Conservation (phyloP, 225 moss, liverwort and hornwort genomes). For the Physcomitrium patens region DNA sequence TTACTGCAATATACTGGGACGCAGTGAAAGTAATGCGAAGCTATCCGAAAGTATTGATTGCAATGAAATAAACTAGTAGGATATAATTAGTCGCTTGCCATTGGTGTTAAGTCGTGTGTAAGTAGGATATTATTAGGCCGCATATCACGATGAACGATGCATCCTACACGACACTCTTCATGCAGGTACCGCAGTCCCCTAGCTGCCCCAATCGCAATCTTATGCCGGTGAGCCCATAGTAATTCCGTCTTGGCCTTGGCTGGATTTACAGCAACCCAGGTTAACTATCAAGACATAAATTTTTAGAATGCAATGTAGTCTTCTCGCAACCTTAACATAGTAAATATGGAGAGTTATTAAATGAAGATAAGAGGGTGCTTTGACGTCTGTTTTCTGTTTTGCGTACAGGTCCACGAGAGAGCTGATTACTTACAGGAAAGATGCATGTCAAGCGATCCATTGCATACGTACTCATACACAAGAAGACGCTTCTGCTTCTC, state of each 20-base stretch:
- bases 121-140: constrained; percentile 58
- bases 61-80: not conserved
- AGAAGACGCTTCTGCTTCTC: constrained; percentile 58
- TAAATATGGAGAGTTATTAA: too few relatives aligned
- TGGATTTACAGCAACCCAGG: constrained; percentile 27
- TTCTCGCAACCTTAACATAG: not conserved
- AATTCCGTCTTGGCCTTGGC: constrained; percentile 41
- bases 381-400: not conserved
- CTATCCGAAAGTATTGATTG: not conserved
- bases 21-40: not conserved
- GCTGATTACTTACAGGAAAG: constrained; percentile 58
- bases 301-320: not conserved
- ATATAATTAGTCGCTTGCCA: too few relatives aligned
- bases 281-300: constrained; percentile 1
- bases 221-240: constrained; percentile 46
- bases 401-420: not conserved
- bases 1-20: not conserved
- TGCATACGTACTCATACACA: constrained; percentile 80
- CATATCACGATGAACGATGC: constrained; percentile 62
- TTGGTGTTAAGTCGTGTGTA: constrained; percentile 60
- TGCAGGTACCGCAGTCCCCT: constrained; percentile 55
- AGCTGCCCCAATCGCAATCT: constrained; percentile 53
- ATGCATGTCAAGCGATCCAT: constrained; percentile 68
- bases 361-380: not conserved
- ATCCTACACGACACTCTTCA: constrained; percentile 61